Evolutionary conservation across 2,329 filamentous ascomycete species (phyloP).

Genomic region (Colletotrichum melonis): DNA sequence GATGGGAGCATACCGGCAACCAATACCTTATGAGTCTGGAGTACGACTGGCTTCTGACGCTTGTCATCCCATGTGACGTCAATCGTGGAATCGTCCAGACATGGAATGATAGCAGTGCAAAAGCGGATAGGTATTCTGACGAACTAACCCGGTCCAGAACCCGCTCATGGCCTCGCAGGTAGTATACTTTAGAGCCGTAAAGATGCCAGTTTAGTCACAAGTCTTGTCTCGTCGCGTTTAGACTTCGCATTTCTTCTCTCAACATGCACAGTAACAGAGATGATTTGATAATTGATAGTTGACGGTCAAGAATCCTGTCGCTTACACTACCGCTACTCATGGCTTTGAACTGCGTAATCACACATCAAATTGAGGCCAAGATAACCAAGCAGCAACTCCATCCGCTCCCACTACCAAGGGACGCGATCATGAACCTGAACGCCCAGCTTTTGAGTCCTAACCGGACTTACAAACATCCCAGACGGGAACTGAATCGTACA

Average conservation of each 20-base stretch:
- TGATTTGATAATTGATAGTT: not conserved
- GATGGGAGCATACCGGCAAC: not conserved
- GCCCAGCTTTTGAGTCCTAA: conserved; percentile 35
- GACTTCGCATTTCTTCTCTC: not conserved
- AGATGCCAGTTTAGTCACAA: not conserved
- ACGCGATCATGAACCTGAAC: conserved; percentile 29
- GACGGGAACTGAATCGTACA: conserved; percentile 23
- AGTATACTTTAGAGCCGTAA: not conserved
- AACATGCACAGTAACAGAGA: not conserved
- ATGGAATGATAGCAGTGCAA: not conserved
- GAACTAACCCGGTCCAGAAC: not conserved
- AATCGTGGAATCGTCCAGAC: conserved; percentile 5
- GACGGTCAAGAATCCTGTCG: not conserved
- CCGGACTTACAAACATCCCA: not conserved
- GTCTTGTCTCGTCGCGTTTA: not conserved
- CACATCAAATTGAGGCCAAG: conserved; percentile 29
- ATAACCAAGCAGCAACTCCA: conserved; percentile 17
- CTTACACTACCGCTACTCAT: conserved; percentile 1
- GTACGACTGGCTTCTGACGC: not conserved
- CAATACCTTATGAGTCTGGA: not conserved
- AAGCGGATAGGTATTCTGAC: not conserved
- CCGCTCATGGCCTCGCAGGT: not conserved
- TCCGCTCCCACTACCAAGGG: conserved; percentile 6
- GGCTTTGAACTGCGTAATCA: conserved; percentile 28
- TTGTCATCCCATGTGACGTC: conserved; percentile 30